Evolutionary conservation across 768 basidiomycete species (phyloP).

Genomic region (Russula sp.): DNA sequence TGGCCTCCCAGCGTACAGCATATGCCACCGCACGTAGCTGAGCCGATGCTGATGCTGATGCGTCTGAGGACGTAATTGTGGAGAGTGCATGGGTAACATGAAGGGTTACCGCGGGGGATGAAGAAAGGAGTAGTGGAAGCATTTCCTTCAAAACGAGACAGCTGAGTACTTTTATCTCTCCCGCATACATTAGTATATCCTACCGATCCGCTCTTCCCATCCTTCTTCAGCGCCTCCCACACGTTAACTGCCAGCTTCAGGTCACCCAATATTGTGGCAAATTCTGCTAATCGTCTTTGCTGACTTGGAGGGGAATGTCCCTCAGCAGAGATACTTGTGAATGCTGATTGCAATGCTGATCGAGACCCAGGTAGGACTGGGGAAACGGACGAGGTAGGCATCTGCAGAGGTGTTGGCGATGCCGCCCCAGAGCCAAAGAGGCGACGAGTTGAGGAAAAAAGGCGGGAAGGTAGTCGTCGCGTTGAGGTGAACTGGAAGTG

Average conservation of each 20-base stretch:
- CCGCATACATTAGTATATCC: slow-evolving; percentile 25
- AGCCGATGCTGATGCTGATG: slow-evolving; percentile 50
- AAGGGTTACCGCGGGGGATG: slow-evolving; percentile 51
- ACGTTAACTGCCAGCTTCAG: slow-evolving; percentile 72
- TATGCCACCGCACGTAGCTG: slow-evolving; percentile 62
- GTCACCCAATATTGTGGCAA: slow-evolving; percentile 89
- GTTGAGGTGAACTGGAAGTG: slow-evolving; percentile 55
- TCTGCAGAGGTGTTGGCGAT: slow-evolving; percentile 36
- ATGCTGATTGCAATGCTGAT: slow-evolving; percentile 30
- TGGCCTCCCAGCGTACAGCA: slow-evolving; percentile 71
- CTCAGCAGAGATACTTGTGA: slow-evolving; percentile 24
- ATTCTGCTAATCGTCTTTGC: slow-evolving; percentile 87
- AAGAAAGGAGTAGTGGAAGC: slow-evolving; percentile 61
- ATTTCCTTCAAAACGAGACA: slow-evolving; percentile 55
- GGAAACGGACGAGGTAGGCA: slow-evolving; percentile 34
- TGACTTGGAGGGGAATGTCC: slow-evolving; percentile 42
- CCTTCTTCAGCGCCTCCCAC: slow-evolving; percentile 85
- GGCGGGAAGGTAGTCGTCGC: slow-evolving; percentile 68
- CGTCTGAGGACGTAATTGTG: slow-evolving; percentile 34
- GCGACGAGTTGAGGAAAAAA: slow-evolving; percentile 82
- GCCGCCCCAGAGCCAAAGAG: slow-evolving; percentile 56
- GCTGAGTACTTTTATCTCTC: slow-evolving; percentile 4
- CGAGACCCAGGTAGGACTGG: slow-evolving; percentile 26
- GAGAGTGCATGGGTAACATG: slow-evolving; percentile 59
- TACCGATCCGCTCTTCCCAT: slow-evolving; percentile 82